Conservation (phyloP, 2,329 filamentous ascomycete species). For the Ceratocystis variospora region DNA sequence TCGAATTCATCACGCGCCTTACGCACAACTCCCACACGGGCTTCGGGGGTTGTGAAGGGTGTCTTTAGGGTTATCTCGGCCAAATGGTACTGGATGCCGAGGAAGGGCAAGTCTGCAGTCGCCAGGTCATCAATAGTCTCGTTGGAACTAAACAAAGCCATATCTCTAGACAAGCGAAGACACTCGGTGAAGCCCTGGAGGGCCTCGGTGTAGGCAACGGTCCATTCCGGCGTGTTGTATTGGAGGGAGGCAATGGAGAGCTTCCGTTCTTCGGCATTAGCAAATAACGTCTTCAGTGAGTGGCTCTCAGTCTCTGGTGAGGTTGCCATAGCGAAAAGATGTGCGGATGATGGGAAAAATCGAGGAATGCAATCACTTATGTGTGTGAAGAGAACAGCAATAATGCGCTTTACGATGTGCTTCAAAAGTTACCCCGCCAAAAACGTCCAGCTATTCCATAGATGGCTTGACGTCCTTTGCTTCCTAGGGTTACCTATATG, state of each 20-base stretch:
- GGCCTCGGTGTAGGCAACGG: constrained; percentile 50
- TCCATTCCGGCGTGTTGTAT: constrained; percentile 51
- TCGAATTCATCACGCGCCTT: constrained; percentile 60
- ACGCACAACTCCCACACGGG: constrained; percentile 50
- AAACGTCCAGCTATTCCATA: background rate
- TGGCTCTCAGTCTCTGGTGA: constrained; percentile 31
- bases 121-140: constrained; percentile 77
- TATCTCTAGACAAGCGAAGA: constrained; percentile 49
- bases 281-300: constrained; percentile 37
- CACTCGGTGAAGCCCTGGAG: constrained; percentile 63
- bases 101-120: constrained; percentile 72
- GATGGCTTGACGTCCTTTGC: background rate
- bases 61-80: constrained; percentile 66
- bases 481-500: background rate
- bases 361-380: background rate
- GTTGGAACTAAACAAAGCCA: constrained; percentile 81
- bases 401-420: background rate
- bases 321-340: background rate
- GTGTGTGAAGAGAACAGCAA: background rate
- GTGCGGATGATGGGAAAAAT: background rate
- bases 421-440: constrained; percentile 14
- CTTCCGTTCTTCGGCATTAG: constrained; percentile 39
- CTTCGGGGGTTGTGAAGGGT: constrained; percentile 36
- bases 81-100: constrained; percentile 62
- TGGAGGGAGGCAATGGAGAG: constrained; percentile 47